Base-by-base conservation (phyloP, 2,329 filamentous ascomycete species). In the Hysterium pulicare region DNA sequence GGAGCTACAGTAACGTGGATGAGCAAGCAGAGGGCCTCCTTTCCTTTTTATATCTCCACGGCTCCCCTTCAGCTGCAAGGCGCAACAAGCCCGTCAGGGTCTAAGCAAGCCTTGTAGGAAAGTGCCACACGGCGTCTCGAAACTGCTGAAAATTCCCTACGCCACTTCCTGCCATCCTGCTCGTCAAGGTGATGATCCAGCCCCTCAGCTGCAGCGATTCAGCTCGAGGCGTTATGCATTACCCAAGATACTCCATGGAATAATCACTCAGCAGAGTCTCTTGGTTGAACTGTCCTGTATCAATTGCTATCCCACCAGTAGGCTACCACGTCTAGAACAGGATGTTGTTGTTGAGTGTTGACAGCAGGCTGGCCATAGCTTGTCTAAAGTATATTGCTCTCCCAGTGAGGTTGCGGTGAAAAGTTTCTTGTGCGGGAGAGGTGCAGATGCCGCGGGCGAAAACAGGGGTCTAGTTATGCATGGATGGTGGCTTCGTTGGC, bases 401-500 rank as follows among this genome's bases (percentile, higher is more conserved):
- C 13, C 24, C 24, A 28, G 24, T 7, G 24, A 13, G 7, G 24
- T 13, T 8, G 24, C 7, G 8, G 24, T 7, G 24, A 13, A 28
- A 13, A 7, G 8, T 7, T 7, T 7, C 24, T 7, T 28, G 24
- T 28, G 24, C 24, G 24, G 13, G 24, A 28, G 7, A 28, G 13
- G 13, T 28, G 13, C 7, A 28, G 24, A 8, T 28, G 24, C 24
- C n/a, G n/a, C n/a, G n/a, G n/a, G n/a, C n/a, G n/a, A n/a, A n/a
- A n/a, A n/a, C n/a, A n/a, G n/a, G n/a, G n/a, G n/a, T n/a, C n/a
- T n/a, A n/a, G n/a, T n/a, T n/a, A n/a, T n/a, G 16, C 35, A 9
- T 9, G 41, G 48, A 51, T 51, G 50, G 51, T 51, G 45, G 40
- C 43, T 45, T 45, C 38, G 44, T 36, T 35, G 50, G 34, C 36